Percentiles rank a stretch among this genome's conserved stretches.
Evolutionary conservation across 1,139 yeast genomes (phyloP).

Genomic region (Debaryomyces singareniensis): DNA sequence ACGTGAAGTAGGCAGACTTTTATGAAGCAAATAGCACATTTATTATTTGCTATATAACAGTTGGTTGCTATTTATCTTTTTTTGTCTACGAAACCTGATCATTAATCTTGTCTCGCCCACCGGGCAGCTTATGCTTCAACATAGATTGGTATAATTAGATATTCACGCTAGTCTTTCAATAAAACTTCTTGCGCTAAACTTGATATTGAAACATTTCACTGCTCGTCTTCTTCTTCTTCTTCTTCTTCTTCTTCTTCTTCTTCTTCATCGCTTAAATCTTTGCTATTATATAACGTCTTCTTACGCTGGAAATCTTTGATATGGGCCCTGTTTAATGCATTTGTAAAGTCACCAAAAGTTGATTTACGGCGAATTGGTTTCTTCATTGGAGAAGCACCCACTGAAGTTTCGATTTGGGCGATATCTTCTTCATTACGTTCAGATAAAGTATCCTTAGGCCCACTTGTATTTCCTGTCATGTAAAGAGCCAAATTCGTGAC

Average conservation of each 20-base stretch:
- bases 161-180: neutral
- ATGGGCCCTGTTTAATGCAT: slow-evolving; percentile 70
- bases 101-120: no score
- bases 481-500: no score
- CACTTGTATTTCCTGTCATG: slow-evolving; percentile 1
- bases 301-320: slow-evolving; percentile 82
- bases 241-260: slow-evolving; percentile 15
- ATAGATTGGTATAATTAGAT: no score
- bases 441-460: neutral
- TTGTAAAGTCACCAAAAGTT: slow-evolving; percentile 43
- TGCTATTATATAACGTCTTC: slow-evolving; percentile 24
- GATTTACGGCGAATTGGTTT: slow-evolving; percentile 22
- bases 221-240: neutral
- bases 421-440: neutral
- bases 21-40: no score
- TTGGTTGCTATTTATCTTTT: no score
- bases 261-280: slow-evolving; percentile 36
- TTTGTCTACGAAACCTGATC: no score
- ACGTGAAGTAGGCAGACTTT: no score
- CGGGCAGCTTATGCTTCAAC: no score
- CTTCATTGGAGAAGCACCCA: slow-evolving; percentile 1
- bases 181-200: neutral
- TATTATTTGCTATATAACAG: no score
- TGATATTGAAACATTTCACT: neutral
- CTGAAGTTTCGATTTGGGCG: neutral